Base-by-base conservation (phyloP, 169 alveolate species). In the Plasmodium chabaudi region DNA sequence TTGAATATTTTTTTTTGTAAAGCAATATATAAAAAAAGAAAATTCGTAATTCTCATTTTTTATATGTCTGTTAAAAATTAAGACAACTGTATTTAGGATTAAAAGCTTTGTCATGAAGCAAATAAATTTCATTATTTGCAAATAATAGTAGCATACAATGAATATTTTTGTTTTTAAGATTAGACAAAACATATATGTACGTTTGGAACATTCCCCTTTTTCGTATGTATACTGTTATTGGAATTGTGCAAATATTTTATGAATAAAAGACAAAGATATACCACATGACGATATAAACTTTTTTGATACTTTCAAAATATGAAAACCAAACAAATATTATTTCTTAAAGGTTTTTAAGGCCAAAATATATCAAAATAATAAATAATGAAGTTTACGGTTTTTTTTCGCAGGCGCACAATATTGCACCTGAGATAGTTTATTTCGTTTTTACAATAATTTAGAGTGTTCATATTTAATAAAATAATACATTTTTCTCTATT, bases 361-460 rank as follows among this genome's bases (percentile, higher is more conserved):
- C 51, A 59, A 42, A 70, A 70, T 70, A 70, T 21, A 21, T 70
- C 47, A 19, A 70, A 15, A 70, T 70, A 27, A 23, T 25, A 49
- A 53, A 57, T 70, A 49, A 70, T 49, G 15, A 39, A 65, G 61
- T 70, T 65, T 51, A 57, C 69, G 59, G 34, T 27, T 5, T 39
- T 46, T 72, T 72, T 27, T 56, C 57, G 44, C 17, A 74, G 15
- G 88, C 51, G 88, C 88, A 75, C 88, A 75, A 67, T 46, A 61
- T 63, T 75, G 88, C 88, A 75, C 88, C 51, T 67, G 63, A 61
- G 53, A 63, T 75, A 63, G 25, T 39, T 5, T 61, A 25, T 34
- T 47, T 23, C 47, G 19, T 27, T 55, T 71, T 63, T 63, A 12
- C 49, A 2, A 12, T 71, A 21, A 42, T 44, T 19, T 39, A 17